Evolutionary conservation across 768 basidiomycete species (phyloP).

Genomic region (Pleurotus pulmonarius): DNA sequence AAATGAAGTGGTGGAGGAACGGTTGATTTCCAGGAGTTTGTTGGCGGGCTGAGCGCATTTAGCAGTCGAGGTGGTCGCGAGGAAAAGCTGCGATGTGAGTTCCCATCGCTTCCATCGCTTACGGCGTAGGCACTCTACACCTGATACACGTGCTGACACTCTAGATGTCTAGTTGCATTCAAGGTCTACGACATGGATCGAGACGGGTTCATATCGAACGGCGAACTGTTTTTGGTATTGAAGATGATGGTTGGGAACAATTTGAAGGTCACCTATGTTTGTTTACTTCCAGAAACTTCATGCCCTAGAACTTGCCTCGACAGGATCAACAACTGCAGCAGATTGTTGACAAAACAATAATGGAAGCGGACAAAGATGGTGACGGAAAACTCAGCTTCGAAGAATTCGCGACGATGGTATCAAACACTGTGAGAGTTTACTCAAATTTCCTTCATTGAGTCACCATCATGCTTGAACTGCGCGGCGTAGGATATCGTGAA

Average conservation of each 20-base stretch:
- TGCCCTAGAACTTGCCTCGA: too few species aligned
- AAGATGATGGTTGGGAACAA: conserved; percentile 99
- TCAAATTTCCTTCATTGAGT: conserved; percentile 8
- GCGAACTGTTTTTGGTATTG: conserved; percentile 94
- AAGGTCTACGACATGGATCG: conserved; percentile 99
- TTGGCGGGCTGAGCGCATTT: conserved; percentile 96
- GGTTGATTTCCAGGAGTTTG: conserved; percentile 99
- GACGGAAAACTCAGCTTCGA: conserved; percentile 98
- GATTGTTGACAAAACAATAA: conserved; percentile 99
- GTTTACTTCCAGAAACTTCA: neutral
- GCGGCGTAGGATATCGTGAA: conserved; percentile 89
- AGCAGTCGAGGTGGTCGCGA: conserved; percentile 95
- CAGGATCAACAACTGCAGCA: conserved; percentile 98
- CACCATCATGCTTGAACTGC: neutral
- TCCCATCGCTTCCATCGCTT: conserved; percentile 10
- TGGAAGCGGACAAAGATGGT: conserved; percentile 98
- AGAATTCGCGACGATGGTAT: conserved; percentile 95
- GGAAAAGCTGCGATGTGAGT: conserved; percentile 91
- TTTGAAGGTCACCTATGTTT: conserved; percentile 64
- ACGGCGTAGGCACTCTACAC: neutral
- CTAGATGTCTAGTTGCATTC: conserved; percentile 76
- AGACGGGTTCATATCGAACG: conserved; percentile 97
- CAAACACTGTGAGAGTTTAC: conserved; percentile 75
- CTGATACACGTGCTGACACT: neutral
- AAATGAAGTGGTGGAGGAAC: conserved; percentile 88